Percentiles rank a stretch among this genome's conserved stretches.
Evolutionary conservation across 2,329 filamentous ascomycete genomes (phyloP).

Genomic region (Colletotrichum sp.): DNA sequence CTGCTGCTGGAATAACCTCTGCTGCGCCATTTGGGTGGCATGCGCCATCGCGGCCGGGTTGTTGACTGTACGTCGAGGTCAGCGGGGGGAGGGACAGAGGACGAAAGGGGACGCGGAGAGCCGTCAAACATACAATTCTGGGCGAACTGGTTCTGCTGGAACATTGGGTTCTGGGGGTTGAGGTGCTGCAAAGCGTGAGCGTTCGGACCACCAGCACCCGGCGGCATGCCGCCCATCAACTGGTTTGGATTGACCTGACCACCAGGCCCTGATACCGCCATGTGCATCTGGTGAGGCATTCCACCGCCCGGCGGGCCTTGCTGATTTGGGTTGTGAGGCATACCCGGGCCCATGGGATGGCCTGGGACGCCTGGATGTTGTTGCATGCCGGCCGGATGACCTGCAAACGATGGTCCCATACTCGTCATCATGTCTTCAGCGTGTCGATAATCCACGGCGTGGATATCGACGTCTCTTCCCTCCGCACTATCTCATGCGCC

Average conservation of each 20-base stretch:
- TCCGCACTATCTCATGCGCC: constrained; percentile 54
- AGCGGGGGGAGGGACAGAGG: neutral
- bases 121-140: constrained; percentile 13
- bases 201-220: constrained; percentile 66
- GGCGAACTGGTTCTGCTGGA: constrained; percentile 56
- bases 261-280: constrained; percentile 74
- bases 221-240: constrained; percentile 80
- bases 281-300: constrained; percentile 74
- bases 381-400: constrained; percentile 74
- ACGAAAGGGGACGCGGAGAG: neutral
- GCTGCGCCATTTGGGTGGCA: constrained; percentile 54
- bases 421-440: constrained; percentile 70
- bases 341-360: constrained; percentile 67
- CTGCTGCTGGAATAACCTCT: constrained; percentile 62
- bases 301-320: constrained; percentile 69
- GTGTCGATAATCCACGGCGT: constrained; percentile 62
- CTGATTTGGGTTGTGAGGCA: constrained; percentile 73
- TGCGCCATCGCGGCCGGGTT: constrained; percentile 43
- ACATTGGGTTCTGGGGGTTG: constrained; percentile 65
- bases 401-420: constrained; percentile 67
- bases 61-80: constrained; percentile 28
- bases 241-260: constrained; percentile 75
- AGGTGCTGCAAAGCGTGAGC: constrained; percentile 76
- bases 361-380: constrained; percentile 72
- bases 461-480: constrained; percentile 59